Percentiles rank a stretch among this genome's conserved stretches.
phyloP scores from a whole-genome alignment of 371 early-diverging fungal species.

The Zopfochytrium polystomum region DNA sequence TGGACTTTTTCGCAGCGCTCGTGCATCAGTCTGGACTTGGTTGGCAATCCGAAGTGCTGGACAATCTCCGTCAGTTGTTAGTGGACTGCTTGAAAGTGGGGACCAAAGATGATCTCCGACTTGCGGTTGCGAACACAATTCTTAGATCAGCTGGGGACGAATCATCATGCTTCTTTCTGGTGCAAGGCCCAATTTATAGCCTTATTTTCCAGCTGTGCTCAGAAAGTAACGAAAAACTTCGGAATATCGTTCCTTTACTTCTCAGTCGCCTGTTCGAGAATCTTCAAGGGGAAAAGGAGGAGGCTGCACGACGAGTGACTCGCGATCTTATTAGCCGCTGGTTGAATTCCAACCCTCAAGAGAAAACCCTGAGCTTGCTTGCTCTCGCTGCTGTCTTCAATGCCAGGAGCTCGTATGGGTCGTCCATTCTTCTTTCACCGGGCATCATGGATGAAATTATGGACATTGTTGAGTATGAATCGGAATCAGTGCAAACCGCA shows the following conservation, averaged over 20 bases:
- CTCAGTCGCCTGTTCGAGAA: background rate
- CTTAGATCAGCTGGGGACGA: background rate
- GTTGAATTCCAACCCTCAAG: background rate
- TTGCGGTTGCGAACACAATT: slow-evolving; percentile 27
- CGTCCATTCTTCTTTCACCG: slow-evolving; percentile 57
- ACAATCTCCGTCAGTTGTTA: slow-evolving; percentile 10
- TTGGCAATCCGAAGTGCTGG: slow-evolving; percentile 3
- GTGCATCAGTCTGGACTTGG: slow-evolving; percentile 6
- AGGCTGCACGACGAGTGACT: background rate
- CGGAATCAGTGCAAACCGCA: slow-evolving; percentile 57
- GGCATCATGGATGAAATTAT: slow-evolving; percentile 66
- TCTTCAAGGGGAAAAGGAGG: slow-evolving; percentile 4
- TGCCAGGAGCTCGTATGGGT: slow-evolving; percentile 51
- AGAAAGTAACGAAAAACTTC: background rate
- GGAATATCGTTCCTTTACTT: background rate
- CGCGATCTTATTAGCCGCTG: background rate
- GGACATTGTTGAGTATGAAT: slow-evolving; percentile 69
- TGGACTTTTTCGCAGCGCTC: background rate
- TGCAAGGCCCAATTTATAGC: background rate
- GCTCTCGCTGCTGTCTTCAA: slow-evolving; percentile 65
- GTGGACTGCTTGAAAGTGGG: slow-evolving; percentile 44
- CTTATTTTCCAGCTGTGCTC: background rate
- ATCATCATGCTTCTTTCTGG: background rate
- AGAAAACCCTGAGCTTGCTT: slow-evolving; percentile 39
- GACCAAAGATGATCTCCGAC: slow-evolving; percentile 41